Percentiles rank a stretch among this genome's conserved stretches.
Conservation (phyloP, 208 protist species). For the Crithidia fasciculata region DNA sequence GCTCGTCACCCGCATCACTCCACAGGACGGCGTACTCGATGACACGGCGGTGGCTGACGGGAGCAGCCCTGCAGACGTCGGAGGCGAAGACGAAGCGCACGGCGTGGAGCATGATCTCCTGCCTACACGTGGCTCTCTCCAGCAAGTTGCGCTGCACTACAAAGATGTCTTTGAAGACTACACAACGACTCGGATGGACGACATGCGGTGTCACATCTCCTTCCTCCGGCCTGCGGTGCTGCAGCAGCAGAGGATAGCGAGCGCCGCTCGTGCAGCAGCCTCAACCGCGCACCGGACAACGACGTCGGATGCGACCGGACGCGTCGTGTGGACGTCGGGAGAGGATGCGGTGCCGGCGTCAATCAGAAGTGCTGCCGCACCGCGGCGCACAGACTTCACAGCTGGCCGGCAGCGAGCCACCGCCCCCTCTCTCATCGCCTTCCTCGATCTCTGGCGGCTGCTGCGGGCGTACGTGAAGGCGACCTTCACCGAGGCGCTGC, state of each 20-base stretch:
- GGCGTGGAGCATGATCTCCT: no score
- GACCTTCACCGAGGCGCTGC: constrained; percentile 26
- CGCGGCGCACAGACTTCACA: constrained; percentile 21
- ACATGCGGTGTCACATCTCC: constrained; percentile 26
- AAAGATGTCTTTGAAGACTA: constrained; percentile 8
- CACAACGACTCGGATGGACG: constrained; percentile 4
- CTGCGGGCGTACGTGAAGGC: constrained; percentile 30
- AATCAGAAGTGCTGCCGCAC: neutral
- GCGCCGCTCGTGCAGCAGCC: neutral
- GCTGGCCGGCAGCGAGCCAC: constrained; percentile 17
- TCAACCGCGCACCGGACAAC: neutral
- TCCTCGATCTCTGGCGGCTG: constrained; percentile 34
- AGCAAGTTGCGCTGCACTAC: constrained; percentile 9
- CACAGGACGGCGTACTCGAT: neutral
- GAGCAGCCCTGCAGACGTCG: neutral
- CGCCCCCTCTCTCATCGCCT: constrained; percentile 15
- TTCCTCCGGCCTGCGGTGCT: constrained; percentile 30
- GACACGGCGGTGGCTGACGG: neutral
- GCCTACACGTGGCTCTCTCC: neutral
- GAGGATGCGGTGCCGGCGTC: no score
- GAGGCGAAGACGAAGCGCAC: neutral
- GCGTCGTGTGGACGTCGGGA: neutral
- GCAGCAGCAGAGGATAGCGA: constrained; percentile 9
- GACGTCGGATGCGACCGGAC: neutral
- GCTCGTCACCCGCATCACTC: constrained; percentile 13